Conservation (phyloP, 768 basidiomycete genomes). For the Mrakia blollopis region DNA sequence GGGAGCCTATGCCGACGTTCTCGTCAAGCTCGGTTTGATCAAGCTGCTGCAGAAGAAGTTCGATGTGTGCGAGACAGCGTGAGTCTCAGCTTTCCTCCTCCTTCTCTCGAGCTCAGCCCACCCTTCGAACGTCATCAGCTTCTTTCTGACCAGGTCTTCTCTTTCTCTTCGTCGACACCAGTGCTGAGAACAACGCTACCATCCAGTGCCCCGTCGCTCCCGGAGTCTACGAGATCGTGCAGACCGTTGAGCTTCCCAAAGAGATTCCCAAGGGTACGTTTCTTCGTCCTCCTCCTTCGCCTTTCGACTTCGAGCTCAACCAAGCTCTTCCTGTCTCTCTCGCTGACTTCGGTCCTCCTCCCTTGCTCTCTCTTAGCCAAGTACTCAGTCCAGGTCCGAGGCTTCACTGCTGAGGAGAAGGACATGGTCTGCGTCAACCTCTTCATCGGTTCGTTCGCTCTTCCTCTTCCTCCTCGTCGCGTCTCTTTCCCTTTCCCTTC, state of each 20-base stretch:
- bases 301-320: neutral
- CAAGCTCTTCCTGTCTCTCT: slow-evolving; percentile 46
- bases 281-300: neutral
- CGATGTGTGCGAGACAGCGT: slow-evolving; percentile 21
- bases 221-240: slow-evolving; percentile 66
- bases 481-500: neutral
- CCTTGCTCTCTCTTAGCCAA: slow-evolving; percentile 57
- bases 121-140: too few species aligned
- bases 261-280: slow-evolving; percentile 72
- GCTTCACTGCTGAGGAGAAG: slow-evolving; percentile 66
- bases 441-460: slow-evolving; percentile 48
- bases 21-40: slow-evolving; percentile 87
- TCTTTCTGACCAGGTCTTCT: too few species aligned
- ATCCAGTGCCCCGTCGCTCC: slow-evolving; percentile 77
- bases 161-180: neutral
- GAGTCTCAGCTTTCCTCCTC: slow-evolving; percentile 45
- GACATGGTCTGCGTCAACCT: slow-evolving; percentile 76
- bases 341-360: too few species aligned
- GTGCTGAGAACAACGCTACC: slow-evolving; percentile 65
- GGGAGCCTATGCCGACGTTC: slow-evolving; percentile 82
- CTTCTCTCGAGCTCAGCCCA: neutral
- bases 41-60: slow-evolving; percentile 79
- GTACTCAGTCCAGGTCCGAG: slow-evolving; percentile 65
- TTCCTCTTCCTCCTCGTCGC: neutral
- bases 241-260: slow-evolving; percentile 79